Percentiles rank a stretch among this genome's conserved stretches.
Conservation (phyloP, 768 basidiomycete species). For the Boletus eberwhitei region DNA sequence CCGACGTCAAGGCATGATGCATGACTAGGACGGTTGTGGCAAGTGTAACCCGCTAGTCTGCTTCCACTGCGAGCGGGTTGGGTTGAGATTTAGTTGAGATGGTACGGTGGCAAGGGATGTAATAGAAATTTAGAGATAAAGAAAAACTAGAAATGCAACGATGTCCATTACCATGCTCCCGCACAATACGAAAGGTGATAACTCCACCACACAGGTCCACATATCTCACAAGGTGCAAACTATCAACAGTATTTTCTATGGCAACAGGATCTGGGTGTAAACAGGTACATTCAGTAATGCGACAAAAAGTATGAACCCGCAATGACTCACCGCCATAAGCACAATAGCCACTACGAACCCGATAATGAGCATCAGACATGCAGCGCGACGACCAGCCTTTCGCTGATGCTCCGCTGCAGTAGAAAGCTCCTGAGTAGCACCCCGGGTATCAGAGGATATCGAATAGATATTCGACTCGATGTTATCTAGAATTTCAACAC, state of each 20-base stretch:
- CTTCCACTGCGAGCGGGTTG: not conserved
- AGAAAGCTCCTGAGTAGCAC: conserved; percentile 81
- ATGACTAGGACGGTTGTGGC: not conserved
- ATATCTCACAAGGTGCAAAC: not conserved
- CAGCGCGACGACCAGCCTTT: conserved; percentile 85
- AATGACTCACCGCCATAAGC: conserved; percentile 76
- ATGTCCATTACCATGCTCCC: conserved; percentile 15
- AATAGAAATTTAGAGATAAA: conserved; percentile 28
- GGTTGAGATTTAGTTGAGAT: not conserved
- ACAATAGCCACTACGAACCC: conserved; percentile 86
- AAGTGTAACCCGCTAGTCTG: not conserved
- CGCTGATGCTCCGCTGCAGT: conserved; percentile 93
- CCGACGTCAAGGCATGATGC: not conserved
- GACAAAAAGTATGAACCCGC: not conserved
- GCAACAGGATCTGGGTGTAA: conserved; percentile 22
- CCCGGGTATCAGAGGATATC: conserved; percentile 75
- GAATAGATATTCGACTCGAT: conserved; percentile 92
- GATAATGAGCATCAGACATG: conserved; percentile 86
- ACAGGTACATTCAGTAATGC: not conserved
- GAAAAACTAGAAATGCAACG: conserved; percentile 13
- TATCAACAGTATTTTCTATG: conserved; percentile 9
- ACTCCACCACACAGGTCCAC: conserved; percentile 8
- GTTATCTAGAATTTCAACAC: conserved; percentile 58
- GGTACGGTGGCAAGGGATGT: not conserved
- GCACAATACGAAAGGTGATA: not conserved